These are phyloP conservation scores for Teunomyces kruisii DNA, from an alignment of 805 yeast genomes.

Conservation along the genomic window DNA sequence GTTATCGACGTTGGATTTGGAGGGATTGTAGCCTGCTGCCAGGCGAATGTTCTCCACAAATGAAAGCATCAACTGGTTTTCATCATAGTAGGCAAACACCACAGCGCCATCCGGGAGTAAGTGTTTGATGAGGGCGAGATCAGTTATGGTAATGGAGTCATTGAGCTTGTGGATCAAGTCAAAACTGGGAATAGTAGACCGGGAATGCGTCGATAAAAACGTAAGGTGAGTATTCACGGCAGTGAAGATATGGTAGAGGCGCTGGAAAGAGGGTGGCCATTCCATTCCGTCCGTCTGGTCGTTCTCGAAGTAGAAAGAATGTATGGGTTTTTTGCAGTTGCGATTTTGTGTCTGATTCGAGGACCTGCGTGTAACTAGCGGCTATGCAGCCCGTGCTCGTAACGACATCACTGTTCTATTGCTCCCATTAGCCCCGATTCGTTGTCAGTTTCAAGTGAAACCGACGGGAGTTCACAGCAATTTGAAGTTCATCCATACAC, in stretches of 20 bases:
- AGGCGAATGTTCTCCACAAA: slow-evolving; percentile 41
- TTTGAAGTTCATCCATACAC: slow-evolving; percentile 3
- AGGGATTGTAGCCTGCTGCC: slow-evolving; percentile 31
- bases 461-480: slow-evolving; percentile 1
- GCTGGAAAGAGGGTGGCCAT: slow-evolving; percentile 8
- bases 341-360: neutral
- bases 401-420: neutral
- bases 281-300: neutral
- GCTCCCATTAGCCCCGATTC: neutral
- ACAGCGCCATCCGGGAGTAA: slow-evolving; percentile 69
- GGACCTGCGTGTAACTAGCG: too few species aligned
- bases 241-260: slow-evolving; percentile 16
- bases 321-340: neutral
- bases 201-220: slow-evolving; percentile 36
- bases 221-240: slow-evolving; percentile 41
- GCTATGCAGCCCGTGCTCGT: neutral
- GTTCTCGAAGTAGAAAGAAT: neutral
- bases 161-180: slow-evolving; percentile 31
- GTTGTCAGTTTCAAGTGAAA: neutral
- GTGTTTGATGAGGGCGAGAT: slow-evolving; percentile 61
- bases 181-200: slow-evolving; percentile 31
- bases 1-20: slow-evolving; percentile 41
- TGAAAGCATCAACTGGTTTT: slow-evolving; percentile 55
- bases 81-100: slow-evolving; percentile 72
- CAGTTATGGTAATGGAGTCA: slow-evolving; percentile 40